These are phyloP conservation scores for Halophytophthora batemanensis DNA, from an alignment of 352 stramenopile species.

Conservation along the genomic window DNA sequence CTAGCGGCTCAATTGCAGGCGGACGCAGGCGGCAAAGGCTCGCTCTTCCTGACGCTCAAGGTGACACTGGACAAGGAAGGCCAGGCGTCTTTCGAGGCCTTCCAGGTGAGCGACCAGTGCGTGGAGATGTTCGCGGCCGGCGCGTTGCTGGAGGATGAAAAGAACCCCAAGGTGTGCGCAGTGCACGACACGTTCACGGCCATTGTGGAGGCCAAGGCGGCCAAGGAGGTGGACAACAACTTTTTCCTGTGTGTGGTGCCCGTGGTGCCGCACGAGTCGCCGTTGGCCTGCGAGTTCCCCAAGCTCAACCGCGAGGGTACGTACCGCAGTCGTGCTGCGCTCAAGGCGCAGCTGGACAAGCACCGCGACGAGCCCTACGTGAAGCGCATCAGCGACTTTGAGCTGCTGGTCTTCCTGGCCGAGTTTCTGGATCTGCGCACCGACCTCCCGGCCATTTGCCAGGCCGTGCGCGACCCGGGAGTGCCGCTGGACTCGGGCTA, in stretches of 20 bases:
- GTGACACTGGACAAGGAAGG: constrained; percentile 93
- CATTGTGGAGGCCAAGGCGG: constrained; percentile 94
- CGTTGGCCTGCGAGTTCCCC: constrained; percentile 92
- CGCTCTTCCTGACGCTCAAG: constrained; percentile 95
- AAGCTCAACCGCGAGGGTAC: constrained; percentile 89
- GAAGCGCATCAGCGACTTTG: constrained; percentile 95
- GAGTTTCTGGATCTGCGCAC: constrained; percentile 91
- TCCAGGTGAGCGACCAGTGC: constrained; percentile 96
- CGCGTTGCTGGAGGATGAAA: constrained; percentile 85
- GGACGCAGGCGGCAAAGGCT: constrained; percentile 92
- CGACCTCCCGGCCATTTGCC: constrained; percentile 93
- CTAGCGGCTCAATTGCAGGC: constrained; percentile 95
- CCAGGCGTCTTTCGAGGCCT: constrained; percentile 94
- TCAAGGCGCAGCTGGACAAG: constrained; percentile 91
- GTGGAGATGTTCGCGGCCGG: constrained; percentile 98
- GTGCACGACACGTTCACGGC: constrained; percentile 97
- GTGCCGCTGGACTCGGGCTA: constrained; percentile 94
- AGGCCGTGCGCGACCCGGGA: constrained; percentile 86
- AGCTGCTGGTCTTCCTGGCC: constrained; percentile 93
- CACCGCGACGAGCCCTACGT: constrained; percentile 61
- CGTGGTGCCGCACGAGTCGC: constrained; percentile 93
- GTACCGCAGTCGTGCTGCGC: constrained; percentile 82
- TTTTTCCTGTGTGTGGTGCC: constrained; percentile 97
- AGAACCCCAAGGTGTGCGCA: constrained; percentile 89
- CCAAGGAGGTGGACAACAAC: constrained; percentile 93